Conservation (phyloP, 192 early-diverging fungal species). For the Dissophora globulifera region DNA sequence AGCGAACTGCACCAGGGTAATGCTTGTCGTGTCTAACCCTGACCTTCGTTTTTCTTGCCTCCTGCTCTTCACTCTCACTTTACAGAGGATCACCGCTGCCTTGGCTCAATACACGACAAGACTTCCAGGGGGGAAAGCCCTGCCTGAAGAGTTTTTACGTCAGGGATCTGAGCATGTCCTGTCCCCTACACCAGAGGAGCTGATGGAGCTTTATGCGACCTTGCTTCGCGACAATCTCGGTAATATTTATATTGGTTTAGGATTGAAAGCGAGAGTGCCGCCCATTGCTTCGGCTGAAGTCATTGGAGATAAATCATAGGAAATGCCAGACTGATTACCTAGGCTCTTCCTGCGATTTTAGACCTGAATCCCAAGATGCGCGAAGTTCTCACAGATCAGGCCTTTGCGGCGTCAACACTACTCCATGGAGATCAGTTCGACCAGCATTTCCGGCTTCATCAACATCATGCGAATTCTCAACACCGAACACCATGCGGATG, state of each 20-base stretch:
- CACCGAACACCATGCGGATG: conserved; percentile 27
- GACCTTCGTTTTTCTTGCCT: neutral
- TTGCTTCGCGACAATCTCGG: conserved; percentile 49
- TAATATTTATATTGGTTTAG: no score
- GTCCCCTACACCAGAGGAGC: conserved; percentile 44
- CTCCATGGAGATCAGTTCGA: conserved; percentile 24
- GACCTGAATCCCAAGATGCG: conserved; percentile 47
- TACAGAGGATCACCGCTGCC: conserved; percentile 47
- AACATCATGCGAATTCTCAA: conserved; percentile 17
- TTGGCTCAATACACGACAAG: conserved; percentile 43
- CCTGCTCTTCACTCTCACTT: neutral
- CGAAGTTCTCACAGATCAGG: conserved; percentile 50
- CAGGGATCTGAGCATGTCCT: conserved; percentile 35
- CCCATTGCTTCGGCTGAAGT: no score
- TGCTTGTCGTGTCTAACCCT: neutral
- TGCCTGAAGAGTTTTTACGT: conserved; percentile 43
- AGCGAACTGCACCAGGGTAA: no score
- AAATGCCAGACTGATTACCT: no score
- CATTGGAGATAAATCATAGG: no score
- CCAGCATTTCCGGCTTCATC: conserved; percentile 34
- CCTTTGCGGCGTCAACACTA: conserved; percentile 35
- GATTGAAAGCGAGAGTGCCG: no score
- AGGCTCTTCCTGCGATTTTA: no score
- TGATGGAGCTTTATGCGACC: conserved; percentile 51
- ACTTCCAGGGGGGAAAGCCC: conserved; percentile 35